Evolutionary conservation across 768 basidiomycete species (phyloP), one percentile per base, ranked within the genome.

Genomic region (Leucosporidium scottii): DNA sequence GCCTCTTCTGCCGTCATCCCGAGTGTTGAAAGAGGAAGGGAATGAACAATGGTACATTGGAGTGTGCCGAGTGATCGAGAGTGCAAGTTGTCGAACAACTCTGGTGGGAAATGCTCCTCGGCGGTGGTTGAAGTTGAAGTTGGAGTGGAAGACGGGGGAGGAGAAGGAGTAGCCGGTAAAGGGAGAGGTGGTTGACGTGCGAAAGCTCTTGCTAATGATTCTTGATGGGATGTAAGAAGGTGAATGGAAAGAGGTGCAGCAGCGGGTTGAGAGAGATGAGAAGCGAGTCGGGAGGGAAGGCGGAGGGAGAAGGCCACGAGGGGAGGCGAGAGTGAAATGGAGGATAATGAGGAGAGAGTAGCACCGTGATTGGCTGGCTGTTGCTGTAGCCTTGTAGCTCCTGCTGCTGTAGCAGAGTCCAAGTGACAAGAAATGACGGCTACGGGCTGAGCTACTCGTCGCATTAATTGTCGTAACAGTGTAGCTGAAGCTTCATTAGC

Each of bases 321-420:
- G 0, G 93, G 91, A 2, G 93, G 93, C 72, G 91, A 85, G 82
- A 98, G 85, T 3, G 93, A 85, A 75, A 97, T 86, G 34, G 91
- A 92, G 27, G 91, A 86, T 77, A 98, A 92, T 1, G 92, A 94
- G 13, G 93, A 93, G 39, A 98, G 82, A 1, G 93, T 97, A 27
- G 92, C 91, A 72, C 93, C 93, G 78, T 96, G 93, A 74, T 84
- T 91, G 30, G 39, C 8, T 44, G 34, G 34, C 34, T 44, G 39
- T 15, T 65, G 72, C 10, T 73, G 55, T 12, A 68, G 62, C 2
- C 18, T 7, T 18, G 27, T 31, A 30, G 20, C 13, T 21, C 6
- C 21, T 51, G 50, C 21, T 12, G 56, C 20, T 17, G 30, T 21
- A 12, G 56, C 23, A 21, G 56, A 30, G 27, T 27, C 27, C 8